These are phyloP conservation scores for Phlegmacium glaucopus DNA, from an alignment of 768 basidiomycete species.

Conservation along the genomic window DNA sequence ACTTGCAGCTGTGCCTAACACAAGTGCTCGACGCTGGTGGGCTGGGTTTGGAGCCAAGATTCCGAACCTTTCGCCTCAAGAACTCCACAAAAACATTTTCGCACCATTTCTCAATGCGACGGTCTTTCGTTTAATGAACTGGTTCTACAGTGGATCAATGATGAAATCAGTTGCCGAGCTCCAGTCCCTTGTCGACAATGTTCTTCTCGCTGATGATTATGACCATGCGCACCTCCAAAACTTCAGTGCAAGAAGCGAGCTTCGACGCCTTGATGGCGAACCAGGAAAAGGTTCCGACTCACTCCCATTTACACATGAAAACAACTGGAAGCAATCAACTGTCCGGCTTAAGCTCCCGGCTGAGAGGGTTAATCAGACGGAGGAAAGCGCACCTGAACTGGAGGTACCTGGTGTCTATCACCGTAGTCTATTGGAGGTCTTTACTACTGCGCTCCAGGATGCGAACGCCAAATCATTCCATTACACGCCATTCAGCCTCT, in stretches of 20 bases:
- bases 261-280: background rate
- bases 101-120: constrained; percentile 23
- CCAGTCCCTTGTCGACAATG: constrained; percentile 19
- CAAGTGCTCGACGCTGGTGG: background rate
- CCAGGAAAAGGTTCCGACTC: background rate
- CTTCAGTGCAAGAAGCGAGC: background rate
- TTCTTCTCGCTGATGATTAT: constrained; percentile 18
- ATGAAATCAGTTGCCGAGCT: constrained; percentile 17
- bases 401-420: constrained; percentile 7
- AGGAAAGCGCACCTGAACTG: background rate
- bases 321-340: background rate
- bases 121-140: constrained; percentile 24
- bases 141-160: constrained; percentile 26
- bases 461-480: constrained; percentile 11
- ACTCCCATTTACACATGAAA: background rate
- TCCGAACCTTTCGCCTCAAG: background rate
- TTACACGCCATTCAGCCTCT: constrained; percentile 21
- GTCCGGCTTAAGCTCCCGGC: background rate
- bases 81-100: constrained; percentile 1
- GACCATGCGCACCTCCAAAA: background rate
- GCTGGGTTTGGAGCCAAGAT: background rate
- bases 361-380: background rate
- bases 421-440: constrained; percentile 13
- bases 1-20: background rate
- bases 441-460: background rate